Percentiles rank a stretch among this genome's conserved stretches.
phyloP scores from a whole-genome alignment of 345 rosid species.

The Gossypium bickii region DNA sequence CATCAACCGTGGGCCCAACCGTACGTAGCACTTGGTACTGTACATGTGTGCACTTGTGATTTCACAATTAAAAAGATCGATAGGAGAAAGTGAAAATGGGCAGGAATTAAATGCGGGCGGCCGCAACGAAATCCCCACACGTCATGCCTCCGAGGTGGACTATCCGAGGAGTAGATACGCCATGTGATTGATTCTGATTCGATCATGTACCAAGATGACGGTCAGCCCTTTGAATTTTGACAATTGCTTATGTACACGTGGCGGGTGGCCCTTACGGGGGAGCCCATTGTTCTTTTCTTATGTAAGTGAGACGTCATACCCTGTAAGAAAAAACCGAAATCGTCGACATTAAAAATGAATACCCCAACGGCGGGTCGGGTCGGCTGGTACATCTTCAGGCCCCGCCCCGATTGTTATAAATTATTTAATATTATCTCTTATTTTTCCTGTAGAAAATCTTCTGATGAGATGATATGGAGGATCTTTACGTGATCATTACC shows the following conservation, averaged over 20 bases:
- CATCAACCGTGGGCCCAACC: neutral
- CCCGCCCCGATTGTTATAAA: too few species aligned
- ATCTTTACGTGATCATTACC: neutral
- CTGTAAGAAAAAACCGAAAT: too few species aligned
- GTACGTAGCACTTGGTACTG: neutral
- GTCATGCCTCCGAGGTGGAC: slow-evolving; percentile 5
- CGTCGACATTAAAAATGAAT: too few species aligned
- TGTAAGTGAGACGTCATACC: too few species aligned
- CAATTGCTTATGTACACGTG: neutral
- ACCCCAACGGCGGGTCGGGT: too few species aligned
- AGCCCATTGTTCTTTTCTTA: neutral
- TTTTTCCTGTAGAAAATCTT: too few species aligned
- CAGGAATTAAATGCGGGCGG: slow-evolving; percentile 12
- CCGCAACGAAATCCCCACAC: slow-evolving; percentile 25
- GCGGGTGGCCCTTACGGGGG: neutral
- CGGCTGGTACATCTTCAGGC: too few species aligned
- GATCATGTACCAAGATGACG: neutral
- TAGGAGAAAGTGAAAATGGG: neutral
- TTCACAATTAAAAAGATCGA: neutral
- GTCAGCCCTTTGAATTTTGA: neutral
- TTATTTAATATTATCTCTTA: too few species aligned
- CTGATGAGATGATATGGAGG: neutral
- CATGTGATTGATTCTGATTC: neutral
- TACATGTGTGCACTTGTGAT: neutral
- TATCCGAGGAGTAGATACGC: neutral